Evolutionary conservation across 257 asterid genomes (phyloP).

Genomic region (Nicotiana sylvestris): DNA sequence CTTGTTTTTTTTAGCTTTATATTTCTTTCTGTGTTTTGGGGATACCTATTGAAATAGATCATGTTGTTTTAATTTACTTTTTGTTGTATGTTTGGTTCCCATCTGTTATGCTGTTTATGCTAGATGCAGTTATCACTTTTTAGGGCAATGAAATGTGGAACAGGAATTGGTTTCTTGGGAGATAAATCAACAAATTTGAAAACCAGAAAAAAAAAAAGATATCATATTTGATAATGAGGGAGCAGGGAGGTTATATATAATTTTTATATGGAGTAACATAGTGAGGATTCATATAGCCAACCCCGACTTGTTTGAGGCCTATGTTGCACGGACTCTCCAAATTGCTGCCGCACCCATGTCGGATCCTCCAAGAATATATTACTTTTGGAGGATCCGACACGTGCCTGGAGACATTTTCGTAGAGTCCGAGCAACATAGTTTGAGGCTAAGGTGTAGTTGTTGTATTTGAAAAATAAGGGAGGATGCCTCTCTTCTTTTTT

Average conservation of each 20-base stretch:
- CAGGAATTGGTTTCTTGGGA: not conserved
- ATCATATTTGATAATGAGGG: not conserved
- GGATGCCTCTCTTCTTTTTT: not conserved
- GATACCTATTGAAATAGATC: not conserved
- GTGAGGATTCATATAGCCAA: no score
- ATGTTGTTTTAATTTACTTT: not conserved
- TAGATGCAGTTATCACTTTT: not conserved
- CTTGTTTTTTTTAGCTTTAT: not conserved
- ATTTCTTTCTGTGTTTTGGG: not conserved
- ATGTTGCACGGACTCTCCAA: no score
- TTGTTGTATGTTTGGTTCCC: not conserved
- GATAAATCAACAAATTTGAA: not conserved
- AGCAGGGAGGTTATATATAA: not conserved
- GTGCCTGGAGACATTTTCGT: no score
- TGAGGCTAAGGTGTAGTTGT: no score
- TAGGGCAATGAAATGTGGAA: not conserved
- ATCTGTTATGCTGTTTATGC: not conserved
- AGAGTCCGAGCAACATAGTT: no score
- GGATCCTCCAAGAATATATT: no score
- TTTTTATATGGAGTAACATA: no score
- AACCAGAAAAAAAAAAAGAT: not conserved
- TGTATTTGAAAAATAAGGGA: not conserved
- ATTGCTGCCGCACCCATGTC: no score
- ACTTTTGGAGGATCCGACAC: no score
- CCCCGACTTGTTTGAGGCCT: no score